Percentiles rank a stretch among this genome's conserved stretches.
phyloP scores from a whole-genome alignment of 2,329 filamentous ascomycete species.

The Aspergillus sp. region DNA sequence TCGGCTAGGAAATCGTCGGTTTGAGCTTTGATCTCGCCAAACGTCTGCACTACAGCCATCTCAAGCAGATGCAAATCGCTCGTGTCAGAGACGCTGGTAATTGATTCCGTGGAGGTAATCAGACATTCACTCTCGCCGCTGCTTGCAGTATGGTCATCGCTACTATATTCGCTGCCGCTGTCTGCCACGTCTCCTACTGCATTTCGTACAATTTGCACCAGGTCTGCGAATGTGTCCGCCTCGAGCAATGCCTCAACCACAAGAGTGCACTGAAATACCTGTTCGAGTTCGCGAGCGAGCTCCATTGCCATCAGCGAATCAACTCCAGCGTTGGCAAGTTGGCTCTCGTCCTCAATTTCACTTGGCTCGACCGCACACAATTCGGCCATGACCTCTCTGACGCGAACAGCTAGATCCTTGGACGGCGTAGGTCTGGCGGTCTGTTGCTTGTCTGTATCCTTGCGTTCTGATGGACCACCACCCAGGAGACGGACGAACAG shows the following conservation, averaged over 20 bases:
- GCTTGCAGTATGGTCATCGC: not conserved
- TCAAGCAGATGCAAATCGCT: constrained; percentile 11
- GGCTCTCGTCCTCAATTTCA: constrained; percentile 19
- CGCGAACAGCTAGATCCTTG: constrained; percentile 6
- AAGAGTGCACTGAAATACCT: constrained; percentile 41
- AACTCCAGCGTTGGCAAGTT: constrained; percentile 45
- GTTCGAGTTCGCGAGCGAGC: constrained; percentile 49
- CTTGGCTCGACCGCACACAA: constrained; percentile 23
- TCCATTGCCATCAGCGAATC: constrained; percentile 59
- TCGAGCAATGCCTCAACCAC: constrained; percentile 33
- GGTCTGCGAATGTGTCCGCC: constrained; percentile 34
- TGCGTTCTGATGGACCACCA: not conserved
- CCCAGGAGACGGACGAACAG: constrained; percentile 21
- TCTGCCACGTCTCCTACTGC: constrained; percentile 7
- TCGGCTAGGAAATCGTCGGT: constrained; percentile 37
- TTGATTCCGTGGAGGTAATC: constrained; percentile 6
- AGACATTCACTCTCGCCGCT: not conserved
- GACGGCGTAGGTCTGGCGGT: not conserved
- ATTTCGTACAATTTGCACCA: constrained; percentile 32
- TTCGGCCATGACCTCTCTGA: constrained; percentile 23
- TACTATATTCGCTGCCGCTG: not conserved
- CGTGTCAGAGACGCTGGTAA: constrained; percentile 13
- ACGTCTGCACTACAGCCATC: constrained; percentile 30
- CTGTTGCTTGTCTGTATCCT: not conserved
- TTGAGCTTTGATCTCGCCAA: constrained; percentile 26